Percentiles rank a stretch among this genome's conserved stretches.
These are phyloP conservation scores for Haematococcus sp. DNA, from an alignment of 139 green algal genomes.

Conservation along the genomic window DNA sequence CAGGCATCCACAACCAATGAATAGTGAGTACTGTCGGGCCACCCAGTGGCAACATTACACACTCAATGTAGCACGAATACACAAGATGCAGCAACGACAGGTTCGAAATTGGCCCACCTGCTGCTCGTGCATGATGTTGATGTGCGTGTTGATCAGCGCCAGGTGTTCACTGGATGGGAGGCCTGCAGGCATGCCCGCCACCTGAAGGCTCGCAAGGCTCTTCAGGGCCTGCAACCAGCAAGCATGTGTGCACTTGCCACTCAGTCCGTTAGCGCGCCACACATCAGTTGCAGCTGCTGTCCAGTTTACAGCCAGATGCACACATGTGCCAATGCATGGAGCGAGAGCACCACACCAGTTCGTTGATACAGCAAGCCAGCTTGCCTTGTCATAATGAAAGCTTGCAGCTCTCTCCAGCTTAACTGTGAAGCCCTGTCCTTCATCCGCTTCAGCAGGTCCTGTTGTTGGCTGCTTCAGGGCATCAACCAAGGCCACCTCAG, in stretches of 20 bases:
- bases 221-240: conserved; percentile 14
- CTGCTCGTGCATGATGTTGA: conserved; percentile 6
- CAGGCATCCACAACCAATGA: not conserved
- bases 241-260: too few relatives aligned
- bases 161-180: conserved; percentile 2
- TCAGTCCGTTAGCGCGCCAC: too few relatives aligned
- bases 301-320: too few relatives aligned
- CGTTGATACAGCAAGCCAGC: too few relatives aligned
- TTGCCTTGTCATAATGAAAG: conserved; percentile 24
- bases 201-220: conserved; percentile 3
- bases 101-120: too few relatives aligned
- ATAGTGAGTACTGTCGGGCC: not conserved
- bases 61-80: not conserved
- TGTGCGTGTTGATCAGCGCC: conserved; percentile 15
- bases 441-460: not conserved
- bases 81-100: too few relatives aligned
- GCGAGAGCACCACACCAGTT: too few relatives aligned
- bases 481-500: conserved; percentile 38
- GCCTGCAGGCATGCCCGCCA: not conserved
- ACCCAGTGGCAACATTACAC: not conserved
- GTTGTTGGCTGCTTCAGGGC: conserved; percentile 1
- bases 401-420: conserved; percentile 9
- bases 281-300: too few relatives aligned
- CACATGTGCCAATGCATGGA: too few relatives aligned
- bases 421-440: not conserved